phyloP scores from a whole-genome alignment of 352 stramenopile species.

The Globisporangium uncinulatum region DNA sequence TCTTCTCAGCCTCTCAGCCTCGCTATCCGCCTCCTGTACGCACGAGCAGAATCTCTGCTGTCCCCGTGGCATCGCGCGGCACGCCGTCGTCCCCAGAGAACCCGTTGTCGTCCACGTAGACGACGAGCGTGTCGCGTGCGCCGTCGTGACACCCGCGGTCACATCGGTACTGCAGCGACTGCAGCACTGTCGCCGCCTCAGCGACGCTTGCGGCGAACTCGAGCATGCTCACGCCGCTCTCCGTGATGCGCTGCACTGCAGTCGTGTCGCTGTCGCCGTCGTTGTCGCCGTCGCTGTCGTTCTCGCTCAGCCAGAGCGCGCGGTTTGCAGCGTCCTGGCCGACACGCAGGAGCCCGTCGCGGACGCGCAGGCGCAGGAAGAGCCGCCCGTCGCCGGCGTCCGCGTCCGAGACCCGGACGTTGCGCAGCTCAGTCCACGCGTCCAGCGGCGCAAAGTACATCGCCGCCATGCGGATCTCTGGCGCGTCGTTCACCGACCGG shows the following conservation, averaged over 20 bases:
- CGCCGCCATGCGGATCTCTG: conserved; percentile 21
- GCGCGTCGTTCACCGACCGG: conserved; percentile 35
- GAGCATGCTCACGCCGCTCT: conserved; percentile 1
- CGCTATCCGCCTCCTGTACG: neutral
- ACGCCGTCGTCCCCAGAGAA: conserved; percentile 31
- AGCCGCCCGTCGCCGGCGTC: conserved; percentile 35
- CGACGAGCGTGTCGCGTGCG: conserved; percentile 26
- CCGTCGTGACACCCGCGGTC: conserved; percentile 21
- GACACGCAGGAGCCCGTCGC: conserved; percentile 28
- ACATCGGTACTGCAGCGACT: conserved; percentile 36
- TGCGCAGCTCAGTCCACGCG: conserved; percentile 20
- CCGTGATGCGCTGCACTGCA: neutral
- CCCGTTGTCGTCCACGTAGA: conserved; percentile 57
- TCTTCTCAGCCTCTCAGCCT: no score
- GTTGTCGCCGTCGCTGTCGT: no score
- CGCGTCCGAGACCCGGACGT: conserved; percentile 29
- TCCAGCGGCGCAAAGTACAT: conserved; percentile 24
- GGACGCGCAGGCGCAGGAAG: conserved; percentile 36
- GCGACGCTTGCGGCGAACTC: conserved; percentile 32
- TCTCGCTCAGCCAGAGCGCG: neutral
- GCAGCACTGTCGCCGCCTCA: conserved; percentile 19
- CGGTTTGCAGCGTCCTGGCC: neutral
- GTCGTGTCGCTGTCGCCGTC: neutral
- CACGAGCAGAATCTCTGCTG: conserved; percentile 7
- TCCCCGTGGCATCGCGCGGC: conserved; percentile 18